phyloP scores from a whole-genome alignment of 192 early-diverging fungal genomes.

The Phycomyces blakesleeanus region DNA sequence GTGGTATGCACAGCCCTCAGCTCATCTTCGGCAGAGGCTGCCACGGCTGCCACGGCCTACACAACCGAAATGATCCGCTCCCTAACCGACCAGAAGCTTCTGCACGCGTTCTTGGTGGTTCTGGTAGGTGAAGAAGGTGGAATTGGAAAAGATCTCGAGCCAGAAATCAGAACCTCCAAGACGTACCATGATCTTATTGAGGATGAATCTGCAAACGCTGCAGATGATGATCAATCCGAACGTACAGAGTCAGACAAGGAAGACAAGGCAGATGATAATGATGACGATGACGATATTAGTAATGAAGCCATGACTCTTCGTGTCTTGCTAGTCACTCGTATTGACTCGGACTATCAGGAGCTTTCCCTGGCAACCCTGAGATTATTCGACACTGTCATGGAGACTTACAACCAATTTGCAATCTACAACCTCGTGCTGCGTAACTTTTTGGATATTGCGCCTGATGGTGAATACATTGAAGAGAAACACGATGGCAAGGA shows the following conservation, averaged over 20 bases:
- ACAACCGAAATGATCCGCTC: constrained; percentile 38
- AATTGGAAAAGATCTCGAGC: constrained; percentile 35
- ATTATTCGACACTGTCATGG: constrained; percentile 57
- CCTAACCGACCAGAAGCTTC: constrained; percentile 33
- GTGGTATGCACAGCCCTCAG: constrained; percentile 29
- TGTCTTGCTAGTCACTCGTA: constrained; percentile 38
- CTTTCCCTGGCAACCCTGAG: constrained; percentile 52
- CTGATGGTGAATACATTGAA: constrained; percentile 30
- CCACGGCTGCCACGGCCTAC: constrained; percentile 33
- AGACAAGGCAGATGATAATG: not conserved
- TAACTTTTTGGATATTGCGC: constrained; percentile 43
- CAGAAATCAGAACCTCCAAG: constrained; percentile 13
- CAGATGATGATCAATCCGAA: not conserved
- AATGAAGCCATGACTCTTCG: constrained; percentile 36
- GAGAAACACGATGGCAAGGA: constrained; percentile 12
- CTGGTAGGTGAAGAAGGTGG: constrained; percentile 36
- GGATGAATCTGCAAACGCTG: constrained; percentile 16
- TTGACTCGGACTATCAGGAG: constrained; percentile 32
- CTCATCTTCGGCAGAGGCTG: constrained; percentile 26
- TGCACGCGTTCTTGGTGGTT: constrained; percentile 31
- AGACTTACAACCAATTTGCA: constrained; percentile 60
- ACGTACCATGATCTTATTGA: constrained; percentile 4
- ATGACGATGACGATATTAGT: not conserved
- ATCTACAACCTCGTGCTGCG: constrained; percentile 52
- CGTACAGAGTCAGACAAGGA: not conserved